Evolutionary conservation across 768 basidiomycete species (phyloP).

Genomic region (Fomitopsis pulvina): DNA sequence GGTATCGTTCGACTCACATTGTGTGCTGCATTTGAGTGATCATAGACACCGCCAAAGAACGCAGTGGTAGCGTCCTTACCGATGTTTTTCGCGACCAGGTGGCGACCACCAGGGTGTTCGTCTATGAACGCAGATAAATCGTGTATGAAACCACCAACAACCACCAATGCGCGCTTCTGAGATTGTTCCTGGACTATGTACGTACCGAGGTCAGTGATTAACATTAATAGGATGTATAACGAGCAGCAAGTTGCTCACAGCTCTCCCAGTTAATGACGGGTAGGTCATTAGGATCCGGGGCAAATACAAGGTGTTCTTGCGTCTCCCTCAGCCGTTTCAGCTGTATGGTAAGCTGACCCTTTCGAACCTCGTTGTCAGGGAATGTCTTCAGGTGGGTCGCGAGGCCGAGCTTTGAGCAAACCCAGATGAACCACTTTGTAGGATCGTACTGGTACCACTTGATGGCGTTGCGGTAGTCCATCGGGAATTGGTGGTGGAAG

Average conservation of each 20-base stretch:
- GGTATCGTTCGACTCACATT: slow-evolving; percentile 43
- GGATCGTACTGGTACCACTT: slow-evolving; percentile 93
- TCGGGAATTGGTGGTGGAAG: slow-evolving; percentile 96
- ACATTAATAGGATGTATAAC: no score
- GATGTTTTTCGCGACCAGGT: slow-evolving; percentile 76
- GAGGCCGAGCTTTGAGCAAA: slow-evolving; percentile 49
- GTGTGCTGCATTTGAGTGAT: slow-evolving; percentile 85
- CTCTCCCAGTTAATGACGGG: slow-evolving; percentile 84
- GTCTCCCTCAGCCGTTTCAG: slow-evolving; percentile 79
- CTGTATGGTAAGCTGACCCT: slow-evolving; percentile 93
- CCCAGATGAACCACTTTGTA: slow-evolving; percentile 87
- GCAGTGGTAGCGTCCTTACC: slow-evolving; percentile 91
- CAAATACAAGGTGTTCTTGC: slow-evolving; percentile 77
- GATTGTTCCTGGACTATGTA: slow-evolving; percentile 70
- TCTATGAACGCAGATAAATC: slow-evolving; percentile 81
- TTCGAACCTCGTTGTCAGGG: slow-evolving; percentile 69
- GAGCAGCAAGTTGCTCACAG: slow-evolving; percentile 41
- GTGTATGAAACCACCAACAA: slow-evolving; percentile 90
- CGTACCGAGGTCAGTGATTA: neutral
- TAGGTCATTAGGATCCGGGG: slow-evolving; percentile 64
- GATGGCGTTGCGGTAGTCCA: slow-evolving; percentile 96
- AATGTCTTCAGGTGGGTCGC: slow-evolving; percentile 58
- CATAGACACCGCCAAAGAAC: slow-evolving; percentile 90
- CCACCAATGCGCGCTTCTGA: slow-evolving; percentile 71
- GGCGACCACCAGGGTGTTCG: slow-evolving; percentile 88